Percentiles rank a stretch among this genome's conserved stretches.
Evolutionary conservation across 495 filamentous ascomycete genomes (phyloP).

Genomic region (Neurospora tetraspora): DNA sequence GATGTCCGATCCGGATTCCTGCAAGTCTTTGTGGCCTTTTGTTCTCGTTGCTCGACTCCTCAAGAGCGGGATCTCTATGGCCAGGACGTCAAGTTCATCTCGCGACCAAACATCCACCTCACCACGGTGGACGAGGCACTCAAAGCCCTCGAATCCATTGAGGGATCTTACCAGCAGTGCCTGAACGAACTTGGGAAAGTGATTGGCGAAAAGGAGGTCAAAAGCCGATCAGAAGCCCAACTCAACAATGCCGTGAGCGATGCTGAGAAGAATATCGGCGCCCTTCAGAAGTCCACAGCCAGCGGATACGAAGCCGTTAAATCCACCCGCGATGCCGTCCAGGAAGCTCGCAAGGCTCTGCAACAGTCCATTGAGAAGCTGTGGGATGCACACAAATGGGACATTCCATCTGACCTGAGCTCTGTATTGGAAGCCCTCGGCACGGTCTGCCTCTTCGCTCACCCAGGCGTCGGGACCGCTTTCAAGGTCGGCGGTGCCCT

Average conservation of each 20-base stretch:
- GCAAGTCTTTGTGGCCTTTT: background rate
- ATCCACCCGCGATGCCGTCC: background rate
- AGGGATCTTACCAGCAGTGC: background rate
- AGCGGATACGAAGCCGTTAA: background rate
- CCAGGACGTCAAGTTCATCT: background rate
- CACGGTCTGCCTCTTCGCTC: background rate
- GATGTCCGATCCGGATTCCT: background rate
- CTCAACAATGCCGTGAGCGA: background rate
- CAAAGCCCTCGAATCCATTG: background rate
- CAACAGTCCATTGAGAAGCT: background rate
- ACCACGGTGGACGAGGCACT: background rate
- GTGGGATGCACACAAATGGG: background rate
- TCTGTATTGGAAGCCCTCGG: background rate
- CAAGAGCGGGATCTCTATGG: background rate
- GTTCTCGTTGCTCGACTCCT: background rate
- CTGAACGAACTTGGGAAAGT: background rate
- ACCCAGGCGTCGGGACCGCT: background rate
- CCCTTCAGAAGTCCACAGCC: background rate
- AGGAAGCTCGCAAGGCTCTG: background rate
- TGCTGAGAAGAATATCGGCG: background rate
- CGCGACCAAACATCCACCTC: background rate
- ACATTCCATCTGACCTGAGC: background rate
- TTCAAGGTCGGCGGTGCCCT: background rate
- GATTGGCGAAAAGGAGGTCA: background rate
- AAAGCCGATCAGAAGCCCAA: background rate